These are phyloP conservation scores for Aspergillus diversus DNA, from an alignment of 495 filamentous ascomycete genomes.

Conservation along the genomic window DNA sequence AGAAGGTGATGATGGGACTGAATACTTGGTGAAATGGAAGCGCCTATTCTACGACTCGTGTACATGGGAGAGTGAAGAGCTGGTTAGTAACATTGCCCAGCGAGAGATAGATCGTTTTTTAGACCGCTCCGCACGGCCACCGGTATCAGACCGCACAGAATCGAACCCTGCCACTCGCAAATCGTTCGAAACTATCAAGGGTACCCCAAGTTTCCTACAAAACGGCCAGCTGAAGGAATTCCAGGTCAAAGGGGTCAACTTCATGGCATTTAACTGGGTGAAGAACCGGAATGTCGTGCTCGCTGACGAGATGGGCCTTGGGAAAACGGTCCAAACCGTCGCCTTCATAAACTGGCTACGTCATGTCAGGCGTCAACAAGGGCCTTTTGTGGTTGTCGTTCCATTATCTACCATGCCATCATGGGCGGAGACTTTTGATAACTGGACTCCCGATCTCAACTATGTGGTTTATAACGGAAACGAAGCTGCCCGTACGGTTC, in stretches of 20 bases:
- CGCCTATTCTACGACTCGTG: conserved; percentile 86
- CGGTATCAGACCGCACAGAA: conserved; percentile 75
- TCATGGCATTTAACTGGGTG: conserved; percentile 93
- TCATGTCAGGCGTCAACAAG: conserved; percentile 87
- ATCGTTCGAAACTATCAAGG: conserved; percentile 69
- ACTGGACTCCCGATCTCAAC: conserved; percentile 95
- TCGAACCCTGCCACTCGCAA: conserved; percentile 72
- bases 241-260: conserved; percentile 92
- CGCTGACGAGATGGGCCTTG: conserved; percentile 97
- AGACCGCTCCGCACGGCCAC: conserved; percentile 74
- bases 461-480: conserved; percentile 96
- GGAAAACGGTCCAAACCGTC: conserved; percentile 98
- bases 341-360: conserved; percentile 97
- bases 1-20: conserved; percentile 71
- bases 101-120: conserved; percentile 88
- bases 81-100: conserved; percentile 78
- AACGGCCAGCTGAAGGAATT: conserved; percentile 89
- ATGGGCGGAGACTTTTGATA: conserved; percentile 96
- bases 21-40: conserved; percentile 93
- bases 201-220: conserved; percentile 83
- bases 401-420: conserved; percentile 95
- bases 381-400: conserved; percentile 93
- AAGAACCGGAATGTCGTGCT: conserved; percentile 90
- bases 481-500: conserved; percentile 75
- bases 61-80: conserved; percentile 85